phyloP scores from a whole-genome alignment of 352 stramenopile species.

The Globisporangium irregulare region DNA sequence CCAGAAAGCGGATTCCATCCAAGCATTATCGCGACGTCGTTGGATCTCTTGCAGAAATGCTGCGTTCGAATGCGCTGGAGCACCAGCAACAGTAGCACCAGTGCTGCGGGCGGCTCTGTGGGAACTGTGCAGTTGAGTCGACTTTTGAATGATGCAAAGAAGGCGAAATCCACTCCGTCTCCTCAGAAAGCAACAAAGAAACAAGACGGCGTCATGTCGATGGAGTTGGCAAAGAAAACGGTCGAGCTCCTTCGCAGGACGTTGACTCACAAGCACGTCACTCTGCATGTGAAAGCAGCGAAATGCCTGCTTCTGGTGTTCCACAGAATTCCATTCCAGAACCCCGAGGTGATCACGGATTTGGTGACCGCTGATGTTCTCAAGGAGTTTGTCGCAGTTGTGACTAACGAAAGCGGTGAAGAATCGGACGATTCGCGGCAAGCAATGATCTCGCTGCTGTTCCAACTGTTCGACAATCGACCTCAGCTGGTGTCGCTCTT shows the following conservation, averaged over 20 bases:
- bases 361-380: constrained; percentile 52
- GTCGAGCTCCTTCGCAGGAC: constrained; percentile 42
- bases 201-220: constrained; percentile 27
- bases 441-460: constrained; percentile 57
- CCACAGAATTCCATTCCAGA: constrained; percentile 35
- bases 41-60: constrained; percentile 73
- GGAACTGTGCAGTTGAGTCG: not conserved
- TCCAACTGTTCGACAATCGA: constrained; percentile 65
- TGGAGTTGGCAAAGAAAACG: constrained; percentile 42
- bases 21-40: constrained; percentile 57
- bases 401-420: constrained; percentile 39
- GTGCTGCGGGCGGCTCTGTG: not conserved
- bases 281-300: constrained; percentile 58
- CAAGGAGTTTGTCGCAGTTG: constrained; percentile 48
- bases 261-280: constrained; percentile 53
- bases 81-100: not conserved
- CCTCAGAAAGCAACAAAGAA: constrained; percentile 17
- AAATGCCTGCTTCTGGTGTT: constrained; percentile 72
- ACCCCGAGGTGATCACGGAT: constrained; percentile 29
- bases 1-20: constrained; percentile 42
- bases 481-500: constrained; percentile 52
- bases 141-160: not conserved
- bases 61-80: constrained; percentile 69
- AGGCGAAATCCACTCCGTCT: not conserved
- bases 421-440: constrained; percentile 73